Evolutionary conservation across 306 rosid genomes (phyloP).

Genomic region (Senna tora): DNA sequence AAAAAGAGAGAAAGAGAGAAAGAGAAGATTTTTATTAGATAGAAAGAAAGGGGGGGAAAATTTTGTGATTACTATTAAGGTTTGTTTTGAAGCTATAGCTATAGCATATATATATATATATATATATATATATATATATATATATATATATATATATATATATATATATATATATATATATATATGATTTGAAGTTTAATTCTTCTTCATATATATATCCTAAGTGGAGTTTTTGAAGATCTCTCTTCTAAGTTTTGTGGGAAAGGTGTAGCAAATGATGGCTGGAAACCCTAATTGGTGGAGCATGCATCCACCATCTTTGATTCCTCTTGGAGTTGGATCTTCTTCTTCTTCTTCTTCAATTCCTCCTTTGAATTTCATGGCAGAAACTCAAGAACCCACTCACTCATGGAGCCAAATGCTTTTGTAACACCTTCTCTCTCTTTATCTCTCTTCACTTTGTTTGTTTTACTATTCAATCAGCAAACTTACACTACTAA

Average conservation of each 20-base stretch:
- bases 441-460: slow-evolving; percentile 5
- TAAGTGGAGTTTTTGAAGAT: background rate
- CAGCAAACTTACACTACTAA: too few species aligned
- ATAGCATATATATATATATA: too few species aligned
- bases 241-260: too few species aligned
- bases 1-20: slow-evolving; percentile 41
- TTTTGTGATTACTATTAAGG: slow-evolving; percentile 5
- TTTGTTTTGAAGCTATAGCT: slow-evolving; percentile 25
- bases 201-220: too few species aligned
- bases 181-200: slow-evolving; percentile 30
- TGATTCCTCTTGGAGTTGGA: slow-evolving; percentile 59
- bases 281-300: slow-evolving; percentile 96
- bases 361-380: slow-evolving; percentile 52
- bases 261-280: slow-evolving; percentile 78
- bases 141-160: too few species aligned
- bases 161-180: too few species aligned
- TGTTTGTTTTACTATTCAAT: background rate
- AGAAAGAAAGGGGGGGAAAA: background rate
- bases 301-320: slow-evolving; percentile 79
- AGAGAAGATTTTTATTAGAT: slow-evolving; percentile 17
- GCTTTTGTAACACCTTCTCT: slow-evolving; percentile 48
- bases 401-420: slow-evolving; percentile 73
- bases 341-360: slow-evolving; percentile 65
- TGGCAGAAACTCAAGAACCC: slow-evolving; percentile 51
- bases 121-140: too few species aligned